phyloP scores from a whole-genome alignment of 495 filamentous ascomycete species.

The Apodospora peruviana region DNA sequence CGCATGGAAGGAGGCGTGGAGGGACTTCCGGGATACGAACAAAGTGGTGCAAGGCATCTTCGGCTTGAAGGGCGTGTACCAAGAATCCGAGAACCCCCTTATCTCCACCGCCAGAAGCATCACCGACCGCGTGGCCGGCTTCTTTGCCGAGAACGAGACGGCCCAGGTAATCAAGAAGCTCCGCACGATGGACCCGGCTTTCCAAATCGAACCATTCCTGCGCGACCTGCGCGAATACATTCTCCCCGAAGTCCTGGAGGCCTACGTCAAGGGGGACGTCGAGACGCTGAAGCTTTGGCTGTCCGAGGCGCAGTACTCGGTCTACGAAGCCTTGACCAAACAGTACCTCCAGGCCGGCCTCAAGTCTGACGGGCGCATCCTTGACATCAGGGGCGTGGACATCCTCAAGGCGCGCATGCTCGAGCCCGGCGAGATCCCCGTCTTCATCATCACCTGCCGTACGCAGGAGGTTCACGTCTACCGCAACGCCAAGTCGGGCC shows the following conservation, averaged over 20 bases:
- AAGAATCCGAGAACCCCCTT: conserved; percentile 94
- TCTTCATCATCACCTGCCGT: conserved; percentile 92
- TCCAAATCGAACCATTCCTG: conserved; percentile 90
- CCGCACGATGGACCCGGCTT: conserved; percentile 90
- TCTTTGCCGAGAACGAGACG: conserved; percentile 98
- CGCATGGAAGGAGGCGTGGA: conserved; percentile 93
- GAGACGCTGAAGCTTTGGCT: conserved; percentile 92
- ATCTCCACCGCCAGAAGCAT: conserved; percentile 91
- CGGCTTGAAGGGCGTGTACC: conserved; percentile 73
- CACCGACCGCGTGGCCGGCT: conserved; percentile 84
- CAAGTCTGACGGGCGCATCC: conserved; percentile 86
- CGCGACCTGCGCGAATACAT: conserved; percentile 97
- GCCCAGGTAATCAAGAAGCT: conserved; percentile 96
- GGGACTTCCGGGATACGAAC: conserved; percentile 81
- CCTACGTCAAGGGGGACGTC: conserved; percentile 92
- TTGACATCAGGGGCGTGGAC: conserved; percentile 92
- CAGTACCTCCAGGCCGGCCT: conserved; percentile 91
- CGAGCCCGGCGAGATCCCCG: conserved; percentile 94
- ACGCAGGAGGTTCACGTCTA: conserved; percentile 99
- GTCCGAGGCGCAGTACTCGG: conserved; percentile 86
- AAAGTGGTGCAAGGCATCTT: conserved; percentile 87
- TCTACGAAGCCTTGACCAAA: conserved; percentile 88
- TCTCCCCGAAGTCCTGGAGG: conserved; percentile 92
- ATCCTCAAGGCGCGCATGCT: conserved; percentile 82
- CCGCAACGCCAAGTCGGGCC: conserved; percentile 77